Conservation (phyloP, 2,329 filamentous ascomycete species). For the Nemania serpens region DNA sequence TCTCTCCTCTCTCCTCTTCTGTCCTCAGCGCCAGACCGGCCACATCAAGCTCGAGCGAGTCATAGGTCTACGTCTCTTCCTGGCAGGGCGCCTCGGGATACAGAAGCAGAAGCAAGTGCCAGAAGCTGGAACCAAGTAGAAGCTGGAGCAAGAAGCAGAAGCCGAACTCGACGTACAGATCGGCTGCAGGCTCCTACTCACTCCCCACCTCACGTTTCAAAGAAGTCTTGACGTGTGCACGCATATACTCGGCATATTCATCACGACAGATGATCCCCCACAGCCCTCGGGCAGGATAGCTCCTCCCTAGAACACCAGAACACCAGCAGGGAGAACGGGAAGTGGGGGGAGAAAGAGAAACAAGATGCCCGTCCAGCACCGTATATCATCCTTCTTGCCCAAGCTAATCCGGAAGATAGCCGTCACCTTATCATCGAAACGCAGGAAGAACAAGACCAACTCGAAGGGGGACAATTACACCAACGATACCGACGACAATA, state of each 20-base stretch:
- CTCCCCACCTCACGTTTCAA: not conserved
- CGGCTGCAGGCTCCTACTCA: not conserved
- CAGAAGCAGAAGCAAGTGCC: too few relatives aligned
- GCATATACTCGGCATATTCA: not conserved
- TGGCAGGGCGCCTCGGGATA: too few relatives aligned
- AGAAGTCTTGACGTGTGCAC: not conserved
- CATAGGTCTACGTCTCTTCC: too few relatives aligned
- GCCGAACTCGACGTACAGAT: not conserved
- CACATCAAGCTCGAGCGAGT: too few relatives aligned
- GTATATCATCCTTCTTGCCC: slow-evolving; percentile 24
- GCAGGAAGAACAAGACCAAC: slow-evolving; percentile 12
- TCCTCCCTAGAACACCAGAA: not conserved
- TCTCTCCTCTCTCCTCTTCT: too few relatives aligned
- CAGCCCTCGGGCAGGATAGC: not conserved
- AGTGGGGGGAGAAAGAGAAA: not conserved
- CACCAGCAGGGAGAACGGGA: not conserved
- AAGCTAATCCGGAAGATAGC: slow-evolving; percentile 37
- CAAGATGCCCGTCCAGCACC: slow-evolving; percentile 29
- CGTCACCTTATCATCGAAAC: slow-evolving; percentile 28
- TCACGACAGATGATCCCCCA: not conserved
- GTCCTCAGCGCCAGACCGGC: too few relatives aligned
- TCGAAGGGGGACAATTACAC: not conserved
- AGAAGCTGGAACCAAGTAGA: too few relatives aligned
- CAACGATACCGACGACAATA: not conserved
- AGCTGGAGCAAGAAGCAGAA: not conserved